These are phyloP conservation scores for Aspergillus calidoustus DNA, from an alignment of 2,329 filamentous ascomycete genomes.

Conservation along the genomic window DNA sequence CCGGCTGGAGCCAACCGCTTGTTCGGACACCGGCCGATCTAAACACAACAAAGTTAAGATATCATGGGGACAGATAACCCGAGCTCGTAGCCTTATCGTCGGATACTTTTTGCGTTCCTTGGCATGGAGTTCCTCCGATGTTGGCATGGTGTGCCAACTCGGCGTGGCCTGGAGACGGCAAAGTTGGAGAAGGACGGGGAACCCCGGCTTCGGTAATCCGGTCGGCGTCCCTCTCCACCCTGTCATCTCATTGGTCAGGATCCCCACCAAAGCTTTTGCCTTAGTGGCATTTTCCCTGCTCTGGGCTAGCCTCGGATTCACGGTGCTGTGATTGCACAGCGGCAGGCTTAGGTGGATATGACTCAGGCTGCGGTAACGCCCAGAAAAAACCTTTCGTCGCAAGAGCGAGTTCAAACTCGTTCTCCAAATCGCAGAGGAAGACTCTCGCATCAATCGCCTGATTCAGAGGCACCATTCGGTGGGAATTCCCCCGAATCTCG, in stretches of 20 bases:
- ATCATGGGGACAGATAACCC: neutral
- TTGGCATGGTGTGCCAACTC: neutral
- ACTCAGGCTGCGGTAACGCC: neutral
- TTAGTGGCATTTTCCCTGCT: neutral
- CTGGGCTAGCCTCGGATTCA: neutral
- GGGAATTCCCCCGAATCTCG: neutral
- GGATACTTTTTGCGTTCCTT: neutral
- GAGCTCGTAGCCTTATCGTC: neutral
- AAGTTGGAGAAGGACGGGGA: no score
- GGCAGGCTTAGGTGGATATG: neutral
- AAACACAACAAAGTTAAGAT: neutral
- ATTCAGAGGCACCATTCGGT: neutral
- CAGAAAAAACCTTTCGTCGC: neutral
- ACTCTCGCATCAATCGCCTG: neutral
- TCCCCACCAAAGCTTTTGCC: neutral
- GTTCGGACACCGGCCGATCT: neutral
- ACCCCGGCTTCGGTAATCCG: neutral
- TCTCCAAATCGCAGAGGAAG: neutral
- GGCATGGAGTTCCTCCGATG: neutral
- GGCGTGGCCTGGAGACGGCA: neutral
- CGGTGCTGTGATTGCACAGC: neutral
- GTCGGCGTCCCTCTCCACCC: neutral
- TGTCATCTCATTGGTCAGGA: neutral
- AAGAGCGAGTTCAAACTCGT: neutral
- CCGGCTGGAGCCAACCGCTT: no score